phyloP scores from a whole-genome alignment of 176 grass and related monocot genomes.

The Poa annua region DNA sequence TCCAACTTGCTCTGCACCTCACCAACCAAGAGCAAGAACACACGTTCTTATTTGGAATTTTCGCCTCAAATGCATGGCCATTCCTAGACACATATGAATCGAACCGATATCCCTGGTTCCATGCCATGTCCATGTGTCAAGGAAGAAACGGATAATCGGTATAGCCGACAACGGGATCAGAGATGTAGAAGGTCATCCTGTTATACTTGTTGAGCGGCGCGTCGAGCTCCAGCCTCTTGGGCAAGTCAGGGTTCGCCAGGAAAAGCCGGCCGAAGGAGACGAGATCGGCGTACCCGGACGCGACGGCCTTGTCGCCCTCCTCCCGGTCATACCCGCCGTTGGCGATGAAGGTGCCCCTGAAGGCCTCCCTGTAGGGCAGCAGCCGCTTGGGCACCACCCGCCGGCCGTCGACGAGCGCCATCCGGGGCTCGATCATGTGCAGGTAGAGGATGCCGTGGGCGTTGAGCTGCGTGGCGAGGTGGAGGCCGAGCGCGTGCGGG shows the following conservation, averaged over 20 bases:
- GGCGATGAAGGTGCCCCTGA: conserved; percentile 30
- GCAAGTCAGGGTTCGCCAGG: conserved; percentile 42
- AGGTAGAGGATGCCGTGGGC: conserved; percentile 27
- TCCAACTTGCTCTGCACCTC: no score
- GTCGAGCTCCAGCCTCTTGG: background rate
- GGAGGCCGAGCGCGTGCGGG: conserved; percentile 20
- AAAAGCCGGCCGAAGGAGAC: conserved; percentile 22
- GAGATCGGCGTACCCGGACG: background rate
- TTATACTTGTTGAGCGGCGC: conserved; percentile 40
- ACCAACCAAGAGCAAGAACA: no score
- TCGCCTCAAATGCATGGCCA: no score
- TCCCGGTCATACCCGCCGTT: conserved; percentile 32
- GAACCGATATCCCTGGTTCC: background rate
- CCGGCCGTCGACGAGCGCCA: conserved; percentile 31
- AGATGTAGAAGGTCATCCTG: conserved; percentile 37
- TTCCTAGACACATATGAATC: background rate
- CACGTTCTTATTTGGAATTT: no score
- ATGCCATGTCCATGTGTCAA: background rate
- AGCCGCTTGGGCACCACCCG: conserved; percentile 9
- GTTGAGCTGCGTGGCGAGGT: background rate
- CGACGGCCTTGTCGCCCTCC: conserved; percentile 18
- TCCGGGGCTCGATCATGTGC: conserved; percentile 35
- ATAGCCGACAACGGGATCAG: conserved; percentile 32
- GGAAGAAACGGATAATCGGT: conserved; percentile 37
- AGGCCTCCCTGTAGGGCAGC: conserved; percentile 15